A percentile compares a stretch with the other conserved stretches of the same genome.
These are phyloP conservation scores for Russula compacta DNA, from an alignment of 768 basidiomycete genomes.

Conservation along the genomic window DNA sequence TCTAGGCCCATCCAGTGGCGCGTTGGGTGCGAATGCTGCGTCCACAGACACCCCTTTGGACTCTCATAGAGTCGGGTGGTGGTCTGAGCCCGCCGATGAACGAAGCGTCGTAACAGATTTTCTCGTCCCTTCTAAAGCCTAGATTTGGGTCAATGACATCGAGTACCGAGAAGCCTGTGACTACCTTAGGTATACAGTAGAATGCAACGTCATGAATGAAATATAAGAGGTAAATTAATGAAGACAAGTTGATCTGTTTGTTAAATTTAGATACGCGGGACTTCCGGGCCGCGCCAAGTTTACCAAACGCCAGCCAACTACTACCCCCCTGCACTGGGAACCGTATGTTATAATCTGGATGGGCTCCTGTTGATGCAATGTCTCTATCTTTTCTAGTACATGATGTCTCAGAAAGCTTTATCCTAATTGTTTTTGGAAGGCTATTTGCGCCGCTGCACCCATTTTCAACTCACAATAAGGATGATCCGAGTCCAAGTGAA, in stretches of 20 bases:
- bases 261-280: no score
- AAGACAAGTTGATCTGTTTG: no score
- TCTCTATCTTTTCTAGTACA: not conserved
- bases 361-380: not conserved
- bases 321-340: no score
- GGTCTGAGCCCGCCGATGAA: not conserved
- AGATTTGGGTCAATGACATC: no score
- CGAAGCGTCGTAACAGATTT: no score
- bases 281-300: no score
- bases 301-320: no score
- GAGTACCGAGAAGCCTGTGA: no score
- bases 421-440: not conserved
- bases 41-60: not conserved
- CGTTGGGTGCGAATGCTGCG: not conserved
- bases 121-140: no score
- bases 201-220: no score
- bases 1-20: not conserved
- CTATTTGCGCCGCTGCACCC: not conserved
- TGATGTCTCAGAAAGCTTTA: not conserved
- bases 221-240: no score
- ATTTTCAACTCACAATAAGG: not conserved
- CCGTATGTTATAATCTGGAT: not conserved
- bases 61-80: not conserved
- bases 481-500: not conserved
- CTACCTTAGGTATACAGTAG: no score